phyloP scores from a whole-genome alignment of 2,329 filamentous ascomycete species.

The Exophiala xenobiotica region DNA sequence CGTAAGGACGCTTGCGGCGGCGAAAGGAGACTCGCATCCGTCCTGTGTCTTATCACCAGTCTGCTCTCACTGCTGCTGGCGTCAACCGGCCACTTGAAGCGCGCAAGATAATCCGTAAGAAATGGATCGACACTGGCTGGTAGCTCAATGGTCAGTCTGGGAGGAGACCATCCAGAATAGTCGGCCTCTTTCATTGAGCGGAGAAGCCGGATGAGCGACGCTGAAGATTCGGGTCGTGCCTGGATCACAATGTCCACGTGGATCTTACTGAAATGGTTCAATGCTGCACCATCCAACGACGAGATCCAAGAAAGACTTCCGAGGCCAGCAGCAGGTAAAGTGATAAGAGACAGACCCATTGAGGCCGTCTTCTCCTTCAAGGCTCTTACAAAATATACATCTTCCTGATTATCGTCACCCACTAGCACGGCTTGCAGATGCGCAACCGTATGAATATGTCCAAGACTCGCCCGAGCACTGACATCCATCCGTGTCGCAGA shows the following conservation, averaged over 20 bases:
- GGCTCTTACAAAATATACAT: slow-evolving; percentile 64
- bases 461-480: slow-evolving; percentile 64
- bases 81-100: slow-evolving; percentile 66
- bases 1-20: slow-evolving; percentile 71
- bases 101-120: slow-evolving; percentile 61
- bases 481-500: slow-evolving; percentile 67
- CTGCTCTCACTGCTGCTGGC: slow-evolving; percentile 47
- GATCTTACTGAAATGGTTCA: slow-evolving; percentile 71
- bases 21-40: slow-evolving; percentile 59
- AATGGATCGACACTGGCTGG: slow-evolving; percentile 67
- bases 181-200: slow-evolving; percentile 73
- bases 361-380: slow-evolving; percentile 56
- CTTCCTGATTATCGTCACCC: slow-evolving; percentile 67
- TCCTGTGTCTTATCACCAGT: slow-evolving; percentile 72
- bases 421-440: slow-evolving; percentile 74
- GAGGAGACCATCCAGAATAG: slow-evolving; percentile 66
- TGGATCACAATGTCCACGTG: slow-evolving; percentile 82
- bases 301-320: slow-evolving; percentile 72
- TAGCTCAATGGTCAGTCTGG: slow-evolving; percentile 81
- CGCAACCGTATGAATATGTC: slow-evolving; percentile 70
- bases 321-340: slow-evolving; percentile 64
- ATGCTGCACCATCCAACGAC: slow-evolving; percentile 47
- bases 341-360: slow-evolving; percentile 65
- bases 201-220: slow-evolving; percentile 58
- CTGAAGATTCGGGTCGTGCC: slow-evolving; percentile 44